A percentile compares a stretch with the other conserved stretches of the same genome.
phyloP scores from a whole-genome alignment of 2,329 filamentous ascomycete genomes.

The Lasiodiplodia sp. region DNA sequence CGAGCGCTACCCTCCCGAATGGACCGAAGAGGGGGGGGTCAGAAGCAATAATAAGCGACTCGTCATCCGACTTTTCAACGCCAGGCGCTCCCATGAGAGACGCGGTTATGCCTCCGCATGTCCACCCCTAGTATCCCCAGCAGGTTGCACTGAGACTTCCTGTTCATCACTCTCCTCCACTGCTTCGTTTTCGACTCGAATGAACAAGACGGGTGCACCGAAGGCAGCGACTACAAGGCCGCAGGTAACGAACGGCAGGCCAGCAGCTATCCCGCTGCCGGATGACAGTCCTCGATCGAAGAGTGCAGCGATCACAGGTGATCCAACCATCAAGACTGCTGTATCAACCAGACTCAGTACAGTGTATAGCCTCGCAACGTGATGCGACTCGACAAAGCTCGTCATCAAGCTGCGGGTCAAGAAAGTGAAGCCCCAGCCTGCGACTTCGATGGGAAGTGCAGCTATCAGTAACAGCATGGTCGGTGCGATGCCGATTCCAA shows the following conservation, averaged over 20 bases:
- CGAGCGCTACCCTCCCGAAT: too few relatives aligned
- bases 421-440: constrained; percentile 55
- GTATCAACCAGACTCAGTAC: constrained; percentile 60
- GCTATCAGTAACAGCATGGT: constrained; percentile 37
- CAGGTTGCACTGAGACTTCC: background rate
- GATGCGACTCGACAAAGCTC: constrained; percentile 60
- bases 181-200: background rate
- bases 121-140: background rate
- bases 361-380: constrained; percentile 63
- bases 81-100: too few relatives aligned
- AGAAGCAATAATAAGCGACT: too few relatives aligned
- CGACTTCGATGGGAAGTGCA: constrained; percentile 55
- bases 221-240: constrained; percentile 32
- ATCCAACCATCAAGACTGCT: constrained; percentile 55
- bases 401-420: constrained; percentile 61
- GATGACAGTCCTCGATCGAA: constrained; percentile 56
- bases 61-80: too few relatives aligned
- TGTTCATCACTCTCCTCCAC: background rate
- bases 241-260: constrained; percentile 58
- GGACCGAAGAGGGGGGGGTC: too few relatives aligned
- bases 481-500: constrained; percentile 40
- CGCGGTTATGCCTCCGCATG: background rate
- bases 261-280: constrained; percentile 56
- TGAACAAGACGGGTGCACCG: background rate
- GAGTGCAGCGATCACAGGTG: constrained; percentile 57